A percentile compares a stretch with the other conserved stretches of the same genome.
Evolutionary conservation across 2,329 filamentous ascomycete species (phyloP).

Genomic region (Podosphaera aphanis): DNA sequence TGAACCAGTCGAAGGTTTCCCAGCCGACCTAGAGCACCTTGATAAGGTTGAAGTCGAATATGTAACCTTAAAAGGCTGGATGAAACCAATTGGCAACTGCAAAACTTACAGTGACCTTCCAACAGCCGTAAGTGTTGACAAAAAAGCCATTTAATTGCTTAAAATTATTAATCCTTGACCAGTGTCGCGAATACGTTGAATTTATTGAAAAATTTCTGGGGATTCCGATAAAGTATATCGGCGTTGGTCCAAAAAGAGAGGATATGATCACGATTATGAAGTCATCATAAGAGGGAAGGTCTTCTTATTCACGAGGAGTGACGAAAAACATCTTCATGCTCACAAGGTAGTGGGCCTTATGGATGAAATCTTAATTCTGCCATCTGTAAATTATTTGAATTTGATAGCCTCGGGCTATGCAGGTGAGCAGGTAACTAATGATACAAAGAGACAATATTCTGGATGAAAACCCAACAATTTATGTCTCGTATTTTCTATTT

Average conservation of each 20-base stretch:
- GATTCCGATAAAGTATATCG: slow-evolving; percentile 30
- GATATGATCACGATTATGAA: slow-evolving; percentile 4
- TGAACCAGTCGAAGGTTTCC: slow-evolving; percentile 35
- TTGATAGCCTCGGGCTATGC: too few relatives aligned
- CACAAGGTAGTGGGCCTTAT: too few relatives aligned
- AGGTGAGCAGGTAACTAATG: too few relatives aligned
- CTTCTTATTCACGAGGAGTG: too few relatives aligned
- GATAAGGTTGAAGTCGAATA: slow-evolving; percentile 30
- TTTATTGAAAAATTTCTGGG: slow-evolving; percentile 31
- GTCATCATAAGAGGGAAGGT: too few relatives aligned
- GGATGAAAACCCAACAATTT: too few relatives aligned
- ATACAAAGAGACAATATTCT: too few relatives aligned
- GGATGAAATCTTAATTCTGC: too few relatives aligned
- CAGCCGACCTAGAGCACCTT: slow-evolving; percentile 34
- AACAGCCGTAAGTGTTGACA: slow-evolving; percentile 25
- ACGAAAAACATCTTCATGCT: too few relatives aligned
- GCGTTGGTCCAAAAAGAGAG: slow-evolving; percentile 20
- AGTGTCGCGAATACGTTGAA: slow-evolving; percentile 6
- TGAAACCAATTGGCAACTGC: slow-evolving; percentile 31
- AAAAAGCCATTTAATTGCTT: slow-evolving; percentile 11
- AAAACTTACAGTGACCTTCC: slow-evolving; percentile 40
- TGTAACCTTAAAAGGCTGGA: slow-evolving; percentile 45
- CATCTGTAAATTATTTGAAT: too few relatives aligned
- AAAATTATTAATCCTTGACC: background rate
- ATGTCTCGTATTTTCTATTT: too few relatives aligned